Evolutionary conservation across 768 basidiomycete species (phyloP).

Genomic region (Hericium rajendrae): DNA sequence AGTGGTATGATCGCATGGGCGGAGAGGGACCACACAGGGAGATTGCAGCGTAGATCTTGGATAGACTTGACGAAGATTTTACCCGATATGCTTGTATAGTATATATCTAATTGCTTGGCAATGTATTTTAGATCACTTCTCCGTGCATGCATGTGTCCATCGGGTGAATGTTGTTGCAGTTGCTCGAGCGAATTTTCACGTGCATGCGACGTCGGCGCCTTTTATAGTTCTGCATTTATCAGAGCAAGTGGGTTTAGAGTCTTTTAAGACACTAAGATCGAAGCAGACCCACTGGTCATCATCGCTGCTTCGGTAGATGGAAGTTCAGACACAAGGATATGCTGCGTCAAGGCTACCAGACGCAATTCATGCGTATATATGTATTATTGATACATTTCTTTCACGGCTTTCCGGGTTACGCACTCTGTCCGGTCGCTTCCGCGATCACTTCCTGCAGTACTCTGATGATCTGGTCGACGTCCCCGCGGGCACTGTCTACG

Average conservation of each 20-base stretch:
- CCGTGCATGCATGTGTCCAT: background rate
- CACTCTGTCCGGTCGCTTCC: slow-evolving; percentile 23
- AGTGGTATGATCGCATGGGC: slow-evolving; percentile 82
- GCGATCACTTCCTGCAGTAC: slow-evolving; percentile 51
- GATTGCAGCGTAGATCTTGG: slow-evolving; percentile 11
- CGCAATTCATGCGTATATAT: background rate
- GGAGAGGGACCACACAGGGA: slow-evolving; percentile 58
- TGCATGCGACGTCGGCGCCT: too few species aligned
- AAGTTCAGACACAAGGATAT: background rate
- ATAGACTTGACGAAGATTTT: background rate
- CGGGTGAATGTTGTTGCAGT: background rate
- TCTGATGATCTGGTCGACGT: slow-evolving; percentile 62
- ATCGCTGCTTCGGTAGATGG: background rate
- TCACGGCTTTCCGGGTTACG: slow-evolving; percentile 12
- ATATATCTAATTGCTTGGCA: background rate
- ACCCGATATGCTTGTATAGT: background rate
- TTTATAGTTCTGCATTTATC: too few species aligned
- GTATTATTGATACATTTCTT: background rate
- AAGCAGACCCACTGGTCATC: background rate
- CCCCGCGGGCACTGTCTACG: slow-evolving; percentile 57
- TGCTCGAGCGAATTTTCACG: too few species aligned
- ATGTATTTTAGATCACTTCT: background rate
- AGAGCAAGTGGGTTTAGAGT: too few species aligned
- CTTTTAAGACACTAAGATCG: background rate
- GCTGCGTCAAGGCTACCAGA: background rate